phyloP scores from a whole-genome alignment of 768 basidiomycete genomes.

The Lentinula raphanica region DNA sequence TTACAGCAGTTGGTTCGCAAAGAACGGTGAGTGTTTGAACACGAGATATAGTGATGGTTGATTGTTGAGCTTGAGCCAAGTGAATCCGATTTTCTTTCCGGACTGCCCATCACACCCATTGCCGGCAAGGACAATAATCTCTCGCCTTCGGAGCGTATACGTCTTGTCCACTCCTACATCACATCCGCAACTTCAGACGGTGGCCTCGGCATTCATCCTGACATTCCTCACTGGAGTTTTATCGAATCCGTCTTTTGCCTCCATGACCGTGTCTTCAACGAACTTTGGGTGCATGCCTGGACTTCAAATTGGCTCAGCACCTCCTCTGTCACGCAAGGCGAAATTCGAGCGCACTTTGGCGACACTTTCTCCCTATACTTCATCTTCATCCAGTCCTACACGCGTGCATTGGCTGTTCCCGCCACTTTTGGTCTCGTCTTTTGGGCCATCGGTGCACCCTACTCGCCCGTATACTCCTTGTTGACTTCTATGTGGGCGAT shows the following conservation, averaged over 20 bases:
- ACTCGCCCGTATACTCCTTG: conserved; percentile 71
- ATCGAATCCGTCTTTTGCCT: conserved; percentile 78
- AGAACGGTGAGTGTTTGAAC: conserved; percentile 56
- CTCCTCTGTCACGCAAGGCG: not conserved
- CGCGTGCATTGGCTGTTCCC: conserved; percentile 72
- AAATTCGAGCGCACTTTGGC: conserved; percentile 50
- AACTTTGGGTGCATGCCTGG: conserved; percentile 74
- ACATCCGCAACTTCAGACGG: conserved; percentile 66
- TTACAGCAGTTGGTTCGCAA: conserved; percentile 64
- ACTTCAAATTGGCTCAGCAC: conserved; percentile 22
- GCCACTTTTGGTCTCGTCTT: conserved; percentile 63
- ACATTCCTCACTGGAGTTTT: conserved; percentile 67
- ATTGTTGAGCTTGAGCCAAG: conserved; percentile 17
- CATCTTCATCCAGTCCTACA: conserved; percentile 81
- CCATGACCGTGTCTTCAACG: conserved; percentile 83
- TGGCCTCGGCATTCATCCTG: conserved; percentile 78
- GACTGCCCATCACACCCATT: conserved; percentile 52
- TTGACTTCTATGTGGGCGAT: conserved; percentile 81
- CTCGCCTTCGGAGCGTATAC: conserved; percentile 68
- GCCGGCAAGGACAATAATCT: conserved; percentile 38
- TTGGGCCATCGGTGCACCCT: conserved; percentile 66
- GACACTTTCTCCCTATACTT: conserved; percentile 85
- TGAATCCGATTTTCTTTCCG: conserved; percentile 71
- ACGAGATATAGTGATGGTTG: not conserved
- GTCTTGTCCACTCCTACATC: conserved; percentile 70